Percentiles rank a stretch among this genome's conserved stretches.
These are phyloP conservation scores for Ceratobasidium sp. DNA, from an alignment of 1,284 basidiomycete genomes.

Conservation along the genomic window DNA sequence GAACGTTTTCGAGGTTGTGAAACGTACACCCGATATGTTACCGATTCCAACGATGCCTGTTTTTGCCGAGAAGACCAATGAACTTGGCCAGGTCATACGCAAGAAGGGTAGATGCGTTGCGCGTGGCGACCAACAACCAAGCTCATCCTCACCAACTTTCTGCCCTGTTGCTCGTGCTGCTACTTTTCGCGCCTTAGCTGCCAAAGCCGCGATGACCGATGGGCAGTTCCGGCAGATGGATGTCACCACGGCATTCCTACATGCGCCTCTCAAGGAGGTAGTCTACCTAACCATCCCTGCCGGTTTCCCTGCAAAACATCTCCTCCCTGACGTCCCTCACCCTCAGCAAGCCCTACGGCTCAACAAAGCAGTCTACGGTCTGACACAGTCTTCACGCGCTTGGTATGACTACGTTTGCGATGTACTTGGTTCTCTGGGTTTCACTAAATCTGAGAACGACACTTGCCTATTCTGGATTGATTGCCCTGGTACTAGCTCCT, in stretches of 20 bases:
- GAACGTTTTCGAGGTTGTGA: constrained; percentile 14
- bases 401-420: constrained; percentile 50
- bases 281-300: constrained; percentile 12
- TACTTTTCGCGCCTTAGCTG: neutral
- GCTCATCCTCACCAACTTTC: neutral
- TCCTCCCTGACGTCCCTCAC: neutral
- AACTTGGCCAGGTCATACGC: neutral
- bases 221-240: constrained; percentile 19
- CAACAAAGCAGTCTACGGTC: constrained; percentile 50
- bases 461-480: constrained; percentile 52
- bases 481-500: neutral
- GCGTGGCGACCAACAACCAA: neutral
- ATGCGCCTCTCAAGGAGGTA: constrained; percentile 1
- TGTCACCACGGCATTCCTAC: neutral
- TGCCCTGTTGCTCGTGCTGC: constrained; percentile 19
- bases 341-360: constrained; percentile 29
- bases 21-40: neutral
- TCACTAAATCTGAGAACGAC: constrained; percentile 51
- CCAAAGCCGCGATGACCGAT: neutral
- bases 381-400: constrained; percentile 50
- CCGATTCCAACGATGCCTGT: neutral
- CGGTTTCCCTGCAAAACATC: neutral
- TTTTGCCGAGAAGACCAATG: constrained; percentile 19
- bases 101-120: constrained; percentile 35
- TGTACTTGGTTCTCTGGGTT: constrained; percentile 50